A percentile compares a stretch with the other conserved stretches of the same genome.
Evolutionary conservation across 495 filamentous ascomycete species (phyloP).

Genomic region (Penicillium bialowiezense): DNA sequence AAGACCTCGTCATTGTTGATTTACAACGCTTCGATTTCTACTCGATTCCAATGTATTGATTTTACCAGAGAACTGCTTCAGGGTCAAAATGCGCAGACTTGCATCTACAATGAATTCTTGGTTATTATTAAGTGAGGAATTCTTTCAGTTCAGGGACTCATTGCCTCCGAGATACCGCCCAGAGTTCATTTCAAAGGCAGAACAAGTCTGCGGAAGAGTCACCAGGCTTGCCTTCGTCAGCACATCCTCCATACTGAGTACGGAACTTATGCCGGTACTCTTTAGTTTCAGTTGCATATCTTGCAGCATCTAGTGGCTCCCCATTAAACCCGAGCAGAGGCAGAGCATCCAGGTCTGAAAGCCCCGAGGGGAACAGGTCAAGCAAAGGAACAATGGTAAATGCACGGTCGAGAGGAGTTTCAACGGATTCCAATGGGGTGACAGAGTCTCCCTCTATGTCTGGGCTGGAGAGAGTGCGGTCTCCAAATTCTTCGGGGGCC

Average conservation of each 20-base stretch:
- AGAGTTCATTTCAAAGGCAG: slow-evolving; percentile 19
- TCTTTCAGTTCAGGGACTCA: no score
- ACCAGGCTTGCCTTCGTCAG: slow-evolving; percentile 9
- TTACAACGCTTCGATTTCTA: slow-evolving; percentile 3
- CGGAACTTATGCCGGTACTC: slow-evolving; percentile 36
- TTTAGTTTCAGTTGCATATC: slow-evolving; percentile 15
- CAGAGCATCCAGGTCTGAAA: slow-evolving; percentile 31
- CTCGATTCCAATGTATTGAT: not conserved
- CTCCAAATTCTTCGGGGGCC: slow-evolving; percentile 60
- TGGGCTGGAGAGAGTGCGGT: not conserved
- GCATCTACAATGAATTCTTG: no score
- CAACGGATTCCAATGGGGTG: slow-evolving; percentile 7
- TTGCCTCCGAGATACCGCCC: not conserved
- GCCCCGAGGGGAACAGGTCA: slow-evolving; percentile 27
- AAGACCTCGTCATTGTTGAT: slow-evolving; percentile 25
- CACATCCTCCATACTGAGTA: slow-evolving; percentile 34
- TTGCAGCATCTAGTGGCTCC: slow-evolving; percentile 15
- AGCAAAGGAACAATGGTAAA: slow-evolving; percentile 33
- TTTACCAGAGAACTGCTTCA: not conserved
- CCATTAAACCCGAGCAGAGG: slow-evolving; percentile 39
- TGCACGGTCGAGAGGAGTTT: slow-evolving; percentile 19
- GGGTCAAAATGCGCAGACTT: no score
- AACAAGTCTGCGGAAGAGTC: slow-evolving; percentile 29
- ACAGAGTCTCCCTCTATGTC: slow-evolving; percentile 1
- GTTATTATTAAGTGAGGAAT: no score